Percentiles rank a stretch among this genome's conserved stretches.
phyloP scores from a whole-genome alignment of 2,329 filamentous ascomycete genomes.

The Fusarium pilosicola region DNA sequence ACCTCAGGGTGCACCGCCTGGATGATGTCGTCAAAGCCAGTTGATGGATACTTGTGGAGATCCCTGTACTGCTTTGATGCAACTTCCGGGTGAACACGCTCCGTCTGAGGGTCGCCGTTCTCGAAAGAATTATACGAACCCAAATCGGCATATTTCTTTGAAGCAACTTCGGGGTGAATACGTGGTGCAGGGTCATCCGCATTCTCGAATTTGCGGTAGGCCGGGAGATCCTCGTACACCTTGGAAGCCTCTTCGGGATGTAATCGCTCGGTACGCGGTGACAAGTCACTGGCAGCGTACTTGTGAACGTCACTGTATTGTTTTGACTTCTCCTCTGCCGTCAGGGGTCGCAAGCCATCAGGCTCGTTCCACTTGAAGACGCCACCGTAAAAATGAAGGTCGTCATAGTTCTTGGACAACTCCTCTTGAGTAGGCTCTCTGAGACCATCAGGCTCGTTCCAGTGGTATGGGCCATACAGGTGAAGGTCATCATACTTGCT shows the following conservation, averaged over 20 bases:
- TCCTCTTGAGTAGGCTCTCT: constrained; percentile 47
- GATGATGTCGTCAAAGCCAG: constrained; percentile 45
- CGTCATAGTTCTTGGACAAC: constrained; percentile 52
- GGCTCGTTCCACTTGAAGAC: constrained; percentile 51
- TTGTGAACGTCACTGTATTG: constrained; percentile 51
- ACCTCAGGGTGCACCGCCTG: constrained; percentile 51
- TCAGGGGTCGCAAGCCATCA: constrained; percentile 45
- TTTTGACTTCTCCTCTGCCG: constrained; percentile 53
- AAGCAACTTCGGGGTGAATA: constrained; percentile 49
- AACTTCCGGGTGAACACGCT: constrained; percentile 45
- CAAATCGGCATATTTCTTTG: constrained; percentile 52
- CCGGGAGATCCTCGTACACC: constrained; percentile 44
- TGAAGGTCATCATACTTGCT: constrained; percentile 55
- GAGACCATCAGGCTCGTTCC: constrained; percentile 55
- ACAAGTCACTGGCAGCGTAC: constrained; percentile 45
- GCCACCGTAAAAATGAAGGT: constrained; percentile 50
- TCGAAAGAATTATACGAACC: constrained; percentile 46
- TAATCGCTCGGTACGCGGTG: constrained; percentile 20
- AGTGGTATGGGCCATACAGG: constrained; percentile 51
- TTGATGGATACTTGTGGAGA: constrained; percentile 45
- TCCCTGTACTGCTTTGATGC: constrained; percentile 50
- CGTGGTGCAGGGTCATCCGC: constrained; percentile 36
- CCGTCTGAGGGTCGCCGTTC: constrained; percentile 37
- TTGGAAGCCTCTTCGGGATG: constrained; percentile 47
- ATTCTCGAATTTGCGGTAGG: constrained; percentile 44